A percentile compares a stretch with the other conserved stretches of the same genome.
These are phyloP conservation scores for Knoxdaviesia capensis DNA, from an alignment of 2,329 filamentous ascomycete species.

Conservation along the genomic window DNA sequence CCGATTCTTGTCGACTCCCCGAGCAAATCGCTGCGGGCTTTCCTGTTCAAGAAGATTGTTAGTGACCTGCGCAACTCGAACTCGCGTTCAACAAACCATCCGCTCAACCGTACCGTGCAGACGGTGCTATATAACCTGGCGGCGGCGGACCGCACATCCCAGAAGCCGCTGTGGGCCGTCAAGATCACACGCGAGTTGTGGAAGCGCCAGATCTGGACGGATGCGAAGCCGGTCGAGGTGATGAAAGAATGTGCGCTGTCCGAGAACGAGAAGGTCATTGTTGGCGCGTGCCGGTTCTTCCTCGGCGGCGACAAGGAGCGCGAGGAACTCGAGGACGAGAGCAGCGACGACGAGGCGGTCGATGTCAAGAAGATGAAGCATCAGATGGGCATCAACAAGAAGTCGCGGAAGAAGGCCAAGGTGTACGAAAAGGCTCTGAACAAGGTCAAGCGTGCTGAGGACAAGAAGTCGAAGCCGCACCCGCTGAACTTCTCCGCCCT, in stretches of 20 bases:
- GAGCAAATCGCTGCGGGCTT: conserved; percentile 67
- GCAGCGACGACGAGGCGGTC: conserved; percentile 58
- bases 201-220: conserved; percentile 92
- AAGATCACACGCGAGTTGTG: conserved; percentile 90
- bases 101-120: conserved; percentile 81
- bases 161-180: conserved; percentile 85
- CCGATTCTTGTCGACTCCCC: conserved; percentile 82
- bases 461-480: conserved; percentile 73
- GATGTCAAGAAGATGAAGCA: conserved; percentile 72
- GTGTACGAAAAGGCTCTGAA: conserved; percentile 61
- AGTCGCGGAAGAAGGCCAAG: conserved; percentile 71
- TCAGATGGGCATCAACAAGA: conserved; percentile 85
- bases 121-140: conserved; percentile 84
- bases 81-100: conserved; percentile 73
- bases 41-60: conserved; percentile 77
- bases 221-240: conserved; percentile 85
- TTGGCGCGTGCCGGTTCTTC: conserved; percentile 82
- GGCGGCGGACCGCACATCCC: conserved; percentile 63
- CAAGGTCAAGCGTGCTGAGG: conserved; percentile 66
- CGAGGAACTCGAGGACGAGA: conserved; percentile 80
- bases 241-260: conserved; percentile 88
- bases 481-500: conserved; percentile 90
- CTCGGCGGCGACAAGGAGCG: conserved; percentile 89
- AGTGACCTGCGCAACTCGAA: conserved; percentile 81
- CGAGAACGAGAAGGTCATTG: conserved; percentile 81